A percentile compares a stretch with the other conserved stretches of the same genome.
These are phyloP conservation scores for Euphorbia tirucalli DNA, from an alignment of 345 rosid species.

Conservation along the genomic window DNA sequence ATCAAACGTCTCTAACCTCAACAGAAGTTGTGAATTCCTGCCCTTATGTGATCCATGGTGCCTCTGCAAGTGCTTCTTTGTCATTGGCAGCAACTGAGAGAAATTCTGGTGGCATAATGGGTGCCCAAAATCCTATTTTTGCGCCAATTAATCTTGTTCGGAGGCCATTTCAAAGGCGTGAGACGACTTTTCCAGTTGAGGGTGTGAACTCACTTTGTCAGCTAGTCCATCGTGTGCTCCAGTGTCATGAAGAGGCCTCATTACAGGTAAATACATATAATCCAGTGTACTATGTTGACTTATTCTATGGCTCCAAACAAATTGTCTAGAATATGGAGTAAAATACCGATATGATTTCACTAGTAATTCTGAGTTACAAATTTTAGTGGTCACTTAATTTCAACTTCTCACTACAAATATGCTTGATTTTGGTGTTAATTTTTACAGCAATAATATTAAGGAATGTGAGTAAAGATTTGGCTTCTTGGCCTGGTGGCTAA, in stretches of 20 bases:
- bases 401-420: neutral
- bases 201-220: slow-evolving; percentile 75
- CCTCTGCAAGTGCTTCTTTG: slow-evolving; percentile 60
- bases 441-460: neutral
- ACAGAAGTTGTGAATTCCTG: slow-evolving; percentile 80
- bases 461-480: neutral
- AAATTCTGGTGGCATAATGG: slow-evolving; percentile 44
- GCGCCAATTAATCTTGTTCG: slow-evolving; percentile 66
- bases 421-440: neutral
- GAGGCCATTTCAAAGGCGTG: slow-evolving; percentile 76
- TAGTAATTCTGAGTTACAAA: neutral
- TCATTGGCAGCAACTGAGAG: slow-evolving; percentile 61
- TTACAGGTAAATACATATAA: slow-evolving; percentile 54
- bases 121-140: slow-evolving; percentile 56
- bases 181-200: slow-evolving; percentile 69
- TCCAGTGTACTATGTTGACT: neutral
- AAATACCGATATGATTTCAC: neutral
- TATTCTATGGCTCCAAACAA: neutral
- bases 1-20: slow-evolving; percentile 66
- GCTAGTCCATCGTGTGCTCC: slow-evolving; percentile 69
- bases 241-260: slow-evolving; percentile 74
- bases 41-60: slow-evolving; percentile 73
- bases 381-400: neutral
- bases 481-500: neutral
- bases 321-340: neutral